Percentiles rank a stretch among this genome's conserved stretches.
Evolutionary conservation across 2,329 filamentous ascomycete genomes (phyloP).

Genomic region (Ophiostoma himal-ulmi): DNA sequence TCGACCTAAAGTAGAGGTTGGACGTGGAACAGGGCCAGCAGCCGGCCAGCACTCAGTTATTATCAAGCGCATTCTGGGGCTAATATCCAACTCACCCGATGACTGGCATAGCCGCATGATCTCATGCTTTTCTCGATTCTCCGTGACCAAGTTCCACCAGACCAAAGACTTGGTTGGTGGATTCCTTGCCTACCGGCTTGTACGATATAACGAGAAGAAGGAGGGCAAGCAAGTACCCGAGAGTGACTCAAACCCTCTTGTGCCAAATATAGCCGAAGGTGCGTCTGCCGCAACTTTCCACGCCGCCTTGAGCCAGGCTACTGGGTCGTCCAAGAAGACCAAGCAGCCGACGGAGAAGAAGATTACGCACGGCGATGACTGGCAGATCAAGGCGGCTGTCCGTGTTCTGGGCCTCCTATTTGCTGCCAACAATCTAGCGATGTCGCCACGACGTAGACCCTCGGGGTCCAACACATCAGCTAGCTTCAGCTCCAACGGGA

Average conservation of each 20-base stretch:
- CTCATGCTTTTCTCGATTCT: conserved; percentile 69
- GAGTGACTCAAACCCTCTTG: conserved; percentile 60
- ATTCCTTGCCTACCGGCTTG: conserved; percentile 76
- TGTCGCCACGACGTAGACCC: conserved; percentile 28
- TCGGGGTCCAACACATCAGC: neutral
- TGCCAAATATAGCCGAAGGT: conserved; percentile 66
- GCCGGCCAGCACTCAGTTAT: conserved; percentile 72
- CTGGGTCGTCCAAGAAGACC: conserved; percentile 44
- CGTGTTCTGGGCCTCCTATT: conserved; percentile 77
- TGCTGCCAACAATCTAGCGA: conserved; percentile 55
- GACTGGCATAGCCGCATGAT: conserved; percentile 72
- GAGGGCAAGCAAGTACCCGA: conserved; percentile 45
- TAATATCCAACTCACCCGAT: conserved; percentile 68
- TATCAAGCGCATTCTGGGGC: conserved; percentile 75
- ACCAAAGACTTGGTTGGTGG: conserved; percentile 70
- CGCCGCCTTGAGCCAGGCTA: conserved; percentile 60
- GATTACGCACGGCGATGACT: conserved; percentile 71
- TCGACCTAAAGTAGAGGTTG: conserved; percentile 8
- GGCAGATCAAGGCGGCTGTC: conserved; percentile 79
- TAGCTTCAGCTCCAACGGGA: conserved; percentile 30
- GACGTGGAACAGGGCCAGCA: conserved; percentile 38
- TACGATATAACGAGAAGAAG: conserved; percentile 63
- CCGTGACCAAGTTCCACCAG: conserved; percentile 60
- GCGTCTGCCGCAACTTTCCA: conserved; percentile 66
- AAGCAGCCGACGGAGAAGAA: conserved; percentile 48